phyloP scores from a whole-genome alignment of 176 grass and related monocot genomes.

The Oryza glaberrima region DNA sequence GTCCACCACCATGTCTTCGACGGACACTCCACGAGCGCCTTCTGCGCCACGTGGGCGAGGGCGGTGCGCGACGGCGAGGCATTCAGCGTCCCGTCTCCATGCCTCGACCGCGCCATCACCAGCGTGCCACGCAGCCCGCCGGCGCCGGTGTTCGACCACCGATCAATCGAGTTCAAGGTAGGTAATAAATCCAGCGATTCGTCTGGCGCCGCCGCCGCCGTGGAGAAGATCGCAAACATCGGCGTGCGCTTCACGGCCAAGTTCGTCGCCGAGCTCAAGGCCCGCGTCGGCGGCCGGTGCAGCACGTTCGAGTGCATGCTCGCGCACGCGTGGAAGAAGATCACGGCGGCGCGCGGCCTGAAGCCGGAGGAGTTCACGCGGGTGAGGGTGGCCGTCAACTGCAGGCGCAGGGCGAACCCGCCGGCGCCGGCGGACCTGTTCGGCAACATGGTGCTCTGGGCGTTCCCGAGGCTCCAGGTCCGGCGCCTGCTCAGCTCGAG shows the following conservation, averaged over 20 bases:
- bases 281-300: neutral
- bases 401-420: constrained; percentile 19
- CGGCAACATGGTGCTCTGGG: constrained; percentile 54
- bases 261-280: no score
- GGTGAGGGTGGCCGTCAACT: constrained; percentile 44
- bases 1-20: constrained; percentile 21
- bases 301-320: constrained; percentile 50
- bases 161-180: constrained; percentile 36
- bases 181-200: no score
- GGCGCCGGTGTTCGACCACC: constrained; percentile 30
- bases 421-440: constrained; percentile 36
- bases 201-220: neutral
- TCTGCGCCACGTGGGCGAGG: constrained; percentile 17
- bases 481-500: neutral
- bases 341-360: constrained; percentile 37
- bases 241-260: no score
- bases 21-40: constrained; percentile 32
- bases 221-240: constrained; percentile 15
- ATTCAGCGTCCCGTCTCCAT: neutral
- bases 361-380: constrained; percentile 1
- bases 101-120: constrained; percentile 9
- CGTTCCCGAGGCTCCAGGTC: constrained; percentile 34
- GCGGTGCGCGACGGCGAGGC: constrained; percentile 16
- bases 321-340: constrained; percentile 48
- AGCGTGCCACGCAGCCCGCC: neutral